phyloP scores from a whole-genome alignment of 805 yeast genomes.

The Metschnikowia sp. region DNA sequence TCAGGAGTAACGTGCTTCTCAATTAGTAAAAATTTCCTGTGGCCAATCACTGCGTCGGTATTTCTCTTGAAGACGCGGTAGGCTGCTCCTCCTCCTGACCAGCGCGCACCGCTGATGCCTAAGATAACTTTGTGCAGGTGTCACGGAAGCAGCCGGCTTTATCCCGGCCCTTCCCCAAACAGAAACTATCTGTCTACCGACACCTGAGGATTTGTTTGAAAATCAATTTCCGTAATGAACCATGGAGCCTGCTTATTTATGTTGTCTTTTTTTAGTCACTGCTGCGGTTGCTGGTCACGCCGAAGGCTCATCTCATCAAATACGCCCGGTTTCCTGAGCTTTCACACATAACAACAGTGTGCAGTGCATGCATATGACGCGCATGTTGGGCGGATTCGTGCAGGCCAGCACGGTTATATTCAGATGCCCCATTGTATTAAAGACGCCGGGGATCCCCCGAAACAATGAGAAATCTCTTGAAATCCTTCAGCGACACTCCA shows the following conservation, averaged over 20 bases:
- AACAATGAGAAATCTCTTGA: too few species aligned
- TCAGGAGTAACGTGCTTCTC: background rate
- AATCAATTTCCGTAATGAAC: too few species aligned
- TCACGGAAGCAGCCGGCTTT: background rate
- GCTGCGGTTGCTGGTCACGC: background rate
- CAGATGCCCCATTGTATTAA: background rate
- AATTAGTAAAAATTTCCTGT: background rate
- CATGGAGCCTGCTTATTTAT: too few species aligned
- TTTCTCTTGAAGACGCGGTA: background rate
- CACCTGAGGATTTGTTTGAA: too few species aligned
- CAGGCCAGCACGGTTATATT: background rate
- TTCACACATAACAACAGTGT: background rate
- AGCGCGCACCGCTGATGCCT: slow-evolving; percentile 1
- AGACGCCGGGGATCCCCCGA: background rate
- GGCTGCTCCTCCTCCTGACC: background rate
- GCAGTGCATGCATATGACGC: background rate
- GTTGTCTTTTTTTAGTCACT: too few species aligned
- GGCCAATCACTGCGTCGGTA: slow-evolving; percentile 6
- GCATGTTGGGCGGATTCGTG: background rate
- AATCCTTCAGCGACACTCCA: background rate
- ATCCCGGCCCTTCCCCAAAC: too few species aligned
- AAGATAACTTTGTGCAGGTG: slow-evolving; percentile 2
- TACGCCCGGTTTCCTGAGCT: background rate
- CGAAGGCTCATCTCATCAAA: slow-evolving; percentile 1
- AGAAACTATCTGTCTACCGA: too few species aligned